Evolutionary conservation across 495 filamentous ascomycete species (phyloP).

Genomic region (Aspergillus affinis): DNA sequence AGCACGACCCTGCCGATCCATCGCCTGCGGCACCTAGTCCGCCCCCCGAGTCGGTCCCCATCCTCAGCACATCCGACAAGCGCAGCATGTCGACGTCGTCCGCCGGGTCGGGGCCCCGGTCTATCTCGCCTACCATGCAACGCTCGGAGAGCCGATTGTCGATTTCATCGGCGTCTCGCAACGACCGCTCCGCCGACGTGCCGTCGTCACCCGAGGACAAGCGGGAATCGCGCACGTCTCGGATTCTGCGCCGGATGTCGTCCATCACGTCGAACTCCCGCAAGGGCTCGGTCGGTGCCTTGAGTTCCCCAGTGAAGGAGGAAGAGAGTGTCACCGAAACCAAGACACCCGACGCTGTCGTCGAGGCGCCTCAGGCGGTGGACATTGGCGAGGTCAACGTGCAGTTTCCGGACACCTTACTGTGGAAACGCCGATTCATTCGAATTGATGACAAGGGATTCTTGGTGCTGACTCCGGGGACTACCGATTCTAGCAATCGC

Average conservation of each 20-base stretch:
- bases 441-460: constrained; percentile 75
- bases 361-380: constrained; percentile 45
- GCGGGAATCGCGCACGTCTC: constrained; percentile 65
- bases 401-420: constrained; percentile 86
- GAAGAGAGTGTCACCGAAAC: constrained; percentile 33
- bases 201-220: constrained; percentile 56
- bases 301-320: constrained; percentile 60
- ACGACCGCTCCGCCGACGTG: constrained; percentile 39
- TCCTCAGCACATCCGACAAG: constrained; percentile 23
- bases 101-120: constrained; percentile 28
- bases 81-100: constrained; percentile 41
- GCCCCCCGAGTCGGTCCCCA: constrained; percentile 16
- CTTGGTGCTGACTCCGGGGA: constrained; percentile 65
- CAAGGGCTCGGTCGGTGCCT: constrained; percentile 56
- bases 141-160: constrained; percentile 41
- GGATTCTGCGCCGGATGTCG: constrained; percentile 80
- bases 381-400: constrained; percentile 87
- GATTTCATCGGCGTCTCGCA: constrained; percentile 37
- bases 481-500: constrained; percentile 42
- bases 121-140: constrained; percentile 19
- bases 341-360: too few species aligned
- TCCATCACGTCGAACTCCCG: constrained; percentile 61
- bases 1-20: constrained; percentile 56
- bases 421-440: constrained; percentile 89
- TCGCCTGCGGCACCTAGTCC: constrained; percentile 14